Evolutionary conservation across 371 early-diverging fungal species (phyloP).

Genomic region (Batrachochytrium dendrobatidis): DNA sequence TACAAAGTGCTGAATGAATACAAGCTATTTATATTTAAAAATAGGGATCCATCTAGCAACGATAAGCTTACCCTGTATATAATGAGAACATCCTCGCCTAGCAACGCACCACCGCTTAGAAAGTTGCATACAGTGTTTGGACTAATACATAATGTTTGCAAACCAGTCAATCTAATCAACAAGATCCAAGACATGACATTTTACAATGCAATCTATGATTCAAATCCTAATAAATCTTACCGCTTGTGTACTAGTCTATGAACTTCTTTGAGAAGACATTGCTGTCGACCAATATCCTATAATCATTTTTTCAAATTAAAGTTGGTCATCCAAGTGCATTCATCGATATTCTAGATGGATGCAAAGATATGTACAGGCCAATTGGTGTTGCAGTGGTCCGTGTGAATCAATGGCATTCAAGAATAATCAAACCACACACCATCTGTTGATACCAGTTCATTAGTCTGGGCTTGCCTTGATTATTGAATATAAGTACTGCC

Average conservation of each 20-base stretch:
- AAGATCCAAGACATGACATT: no score
- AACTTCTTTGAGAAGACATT: background rate
- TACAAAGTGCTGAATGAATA: background rate
- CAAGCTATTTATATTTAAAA: background rate
- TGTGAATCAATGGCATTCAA: no score
- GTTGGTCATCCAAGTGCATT: no score
- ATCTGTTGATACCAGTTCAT: conserved; percentile 88
- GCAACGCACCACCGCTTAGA: conserved; percentile 73
- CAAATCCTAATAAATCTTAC: no score
- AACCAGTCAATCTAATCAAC: background rate
- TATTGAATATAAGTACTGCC: conserved; percentile 92
- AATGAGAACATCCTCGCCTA: conserved; percentile 80
- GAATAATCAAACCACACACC: conserved; percentile 36
- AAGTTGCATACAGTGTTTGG: conserved; percentile 88
- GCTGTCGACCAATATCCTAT: background rate
- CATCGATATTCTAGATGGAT: no score
- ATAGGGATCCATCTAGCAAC: background rate
- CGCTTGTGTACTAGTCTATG: conserved; percentile 3
- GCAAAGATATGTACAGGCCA: no score
- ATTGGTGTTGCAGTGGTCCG: no score
- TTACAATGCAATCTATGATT: no score
- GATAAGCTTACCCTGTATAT: conserved; percentile 62
- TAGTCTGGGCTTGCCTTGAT: conserved; percentile 88
- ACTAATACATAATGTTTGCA: conserved; percentile 33
- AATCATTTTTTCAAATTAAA: no score